Evolutionary conservation across 495 filamentous ascomycete genomes (phyloP), one percentile per base, ranked within the genome.

Genomic region (Daldinia loculata): DNA sequence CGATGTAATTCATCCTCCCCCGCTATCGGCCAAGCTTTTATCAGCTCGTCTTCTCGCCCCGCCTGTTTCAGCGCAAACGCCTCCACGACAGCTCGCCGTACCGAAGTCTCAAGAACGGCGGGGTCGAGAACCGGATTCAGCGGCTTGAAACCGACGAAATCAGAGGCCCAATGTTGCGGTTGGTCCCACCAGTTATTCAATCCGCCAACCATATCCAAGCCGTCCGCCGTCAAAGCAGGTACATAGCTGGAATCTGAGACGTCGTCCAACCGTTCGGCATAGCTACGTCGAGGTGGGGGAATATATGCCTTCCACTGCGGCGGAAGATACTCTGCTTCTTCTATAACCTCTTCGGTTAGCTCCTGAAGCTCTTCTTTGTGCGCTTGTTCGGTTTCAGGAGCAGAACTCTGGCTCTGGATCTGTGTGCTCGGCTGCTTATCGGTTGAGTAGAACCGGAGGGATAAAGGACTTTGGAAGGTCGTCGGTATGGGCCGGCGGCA

Each of bases 51-150:
- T 14, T 66, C 66, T 26, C 63, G 59, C 17, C 80, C 84, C 11
- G 77, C 79, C 63, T 83, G 61, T 56, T 79, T 78, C 59, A 90
- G 63, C 0, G 83, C 83, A 39, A 87, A 80, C 0, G 85, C 82
- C 78, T 92, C 89, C 3, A 90, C 81, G 12, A 92, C 67, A n/a
- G 89, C 88, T 59, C 82, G 77, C 66, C 89, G 86, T 29, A 90
- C 80, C 51, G 84, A 66, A 38, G 76, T 75, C 66, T 82, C 79
- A 14, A 87, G 70, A 24, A 84, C 63, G 2, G 76, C 74, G 3
- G 71, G 58, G 29, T 86, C 80, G n/a, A 66, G 73, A 6, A 83
- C 66, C 51, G 78, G 80, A 15, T 81, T 72, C 38, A 53, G 53
- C 29, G 80, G 79, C 29, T 78, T 73, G 61, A 84, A 87, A 6